Evolutionary conservation across 2,329 filamentous ascomycete genomes (phyloP), one percentile per base, ranked within the genome.

Genomic region (Pyricularia sp.): DNA sequence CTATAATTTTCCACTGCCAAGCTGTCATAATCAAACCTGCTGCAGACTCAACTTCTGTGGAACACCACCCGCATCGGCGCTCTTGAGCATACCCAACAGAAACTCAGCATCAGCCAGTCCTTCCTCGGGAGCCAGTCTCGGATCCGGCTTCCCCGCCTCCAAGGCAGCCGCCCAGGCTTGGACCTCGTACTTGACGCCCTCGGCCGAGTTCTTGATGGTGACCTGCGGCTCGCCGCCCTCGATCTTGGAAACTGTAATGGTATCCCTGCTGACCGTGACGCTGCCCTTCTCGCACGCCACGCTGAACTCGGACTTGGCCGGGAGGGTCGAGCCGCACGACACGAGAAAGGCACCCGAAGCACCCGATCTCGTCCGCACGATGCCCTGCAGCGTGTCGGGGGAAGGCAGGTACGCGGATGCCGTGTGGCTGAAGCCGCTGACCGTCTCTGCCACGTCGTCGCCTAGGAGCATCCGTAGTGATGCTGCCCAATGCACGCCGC

Each of bases 401-500:
- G 88, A 88, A 4, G 83, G 79, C 9, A 91, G 77, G 62, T 64
- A 31, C 53, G 16, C 22, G 10, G 53, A 59, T 12, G 62, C 62
- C 19, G 62, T 64, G 62, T 64, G 62, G 0, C 85, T 84, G 66
- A 84, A 83, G 0, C 85, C 85, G 22, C 78, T 77, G 3, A 88
- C 74, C 40, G 74, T 77, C 13, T 75, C 73, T 31, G 82, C 76
- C 9, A 79, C 75, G 61, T 81, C 73, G 19, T 77, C 76, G 22
- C 79, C 77, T 2, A 91, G 76, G 57, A 93, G 71, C 35, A 83
- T 73, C 19, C 89, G 78, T 62, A 87, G 79, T 0, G 76, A 85
- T 8, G 89, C 89, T 7, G 86, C 78, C 66, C 84, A 87, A 73
- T 93, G 90, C 30, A 93, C 88, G 59, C 90, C 89, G 16, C 84